Evolutionary conservation across 805 yeast genomes (phyloP).

Genomic region (Tetrapisispora phaffii): DNA sequence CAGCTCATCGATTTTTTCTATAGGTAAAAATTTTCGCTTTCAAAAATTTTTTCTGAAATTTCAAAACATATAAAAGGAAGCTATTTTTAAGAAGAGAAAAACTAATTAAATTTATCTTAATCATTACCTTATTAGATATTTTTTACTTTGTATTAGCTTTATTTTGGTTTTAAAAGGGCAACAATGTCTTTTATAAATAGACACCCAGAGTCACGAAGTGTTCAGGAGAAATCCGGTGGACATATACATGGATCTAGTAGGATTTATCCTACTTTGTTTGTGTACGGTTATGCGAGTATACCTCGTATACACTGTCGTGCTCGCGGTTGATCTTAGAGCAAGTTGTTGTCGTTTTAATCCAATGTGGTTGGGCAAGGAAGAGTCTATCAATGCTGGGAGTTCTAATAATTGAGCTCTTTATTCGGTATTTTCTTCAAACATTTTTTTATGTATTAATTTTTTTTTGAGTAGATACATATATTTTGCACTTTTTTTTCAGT

Average conservation of each 20-base stretch:
- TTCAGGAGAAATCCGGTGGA: slow-evolving; percentile 23
- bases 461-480: too few relatives aligned
- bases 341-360: slow-evolving; percentile 16
- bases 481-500: too few relatives aligned
- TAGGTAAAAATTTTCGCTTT: not conserved
- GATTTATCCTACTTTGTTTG: not conserved
- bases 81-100: not conserved
- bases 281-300: slow-evolving; percentile 4
- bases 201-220: slow-evolving; percentile 66
- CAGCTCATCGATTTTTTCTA: not conserved
- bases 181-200: slow-evolving; percentile 43
- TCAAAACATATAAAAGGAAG: not conserved
- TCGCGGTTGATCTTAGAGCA: slow-evolving; percentile 85
- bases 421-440: slow-evolving; percentile 18
- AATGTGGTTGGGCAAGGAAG: slow-evolving; percentile 5
- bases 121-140: not conserved
- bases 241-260: slow-evolving; percentile 15
- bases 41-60: not conserved
- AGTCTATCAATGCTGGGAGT: slow-evolving; percentile 22
- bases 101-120: not conserved
- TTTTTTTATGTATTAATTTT: not conserved
- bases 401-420: slow-evolving; percentile 18
- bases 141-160: not conserved
- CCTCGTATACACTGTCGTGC: slow-evolving; percentile 49
- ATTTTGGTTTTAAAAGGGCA: slow-evolving; percentile 13